Evolutionary conservation across 106 monocot genomes (phyloP), one percentile per base, ranked within the genome.

Genomic region (Amphibolis antarctica): DNA sequence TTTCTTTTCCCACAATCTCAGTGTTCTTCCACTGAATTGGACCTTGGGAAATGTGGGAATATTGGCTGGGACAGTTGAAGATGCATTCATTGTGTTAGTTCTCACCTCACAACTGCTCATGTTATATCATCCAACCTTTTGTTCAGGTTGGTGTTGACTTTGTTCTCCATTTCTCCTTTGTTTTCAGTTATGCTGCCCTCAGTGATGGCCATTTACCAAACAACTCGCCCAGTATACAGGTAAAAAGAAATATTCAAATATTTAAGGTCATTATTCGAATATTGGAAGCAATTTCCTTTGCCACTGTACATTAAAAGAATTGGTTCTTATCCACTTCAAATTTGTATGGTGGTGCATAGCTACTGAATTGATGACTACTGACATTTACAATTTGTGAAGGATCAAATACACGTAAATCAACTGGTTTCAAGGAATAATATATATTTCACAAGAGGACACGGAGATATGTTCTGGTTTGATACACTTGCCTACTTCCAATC

Each of bases 11-110:
- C 56, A 1, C 15, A 55, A 0, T 36, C 55, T 63, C 44, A 93
- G 93, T 25, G 75, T 88, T 71, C 85, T 93, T 79, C 93, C 93
- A 22, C 57, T 93, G 46, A 93, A 93, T 63, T 93, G 93, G 93
- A 93, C 93, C 5, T 80, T 93, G 61, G 93, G 93, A 28, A 83
- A 78, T 78, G 74, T 83, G 12, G 93, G 93, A 66, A 80, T 93
- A 42, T 63, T 93, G 47, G 81, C 93, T 13, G 93, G 75, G 47
- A 85, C 88, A 1, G 75, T 93, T 27, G 93, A 93, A 68, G 93
- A 93, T 75, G 71, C 85, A 28, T 71, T 88, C 10, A 85, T 93
- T 31, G 44, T 76, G 93, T 93, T 57, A 83, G 88, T 81, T 54
- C 20, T 46, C 24, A 10, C 12, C 21, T 63, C 24, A 28, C 29